Conservation (phyloP, 2,329 filamentous ascomycete genomes). For the Monilinia fructicola region DNA sequence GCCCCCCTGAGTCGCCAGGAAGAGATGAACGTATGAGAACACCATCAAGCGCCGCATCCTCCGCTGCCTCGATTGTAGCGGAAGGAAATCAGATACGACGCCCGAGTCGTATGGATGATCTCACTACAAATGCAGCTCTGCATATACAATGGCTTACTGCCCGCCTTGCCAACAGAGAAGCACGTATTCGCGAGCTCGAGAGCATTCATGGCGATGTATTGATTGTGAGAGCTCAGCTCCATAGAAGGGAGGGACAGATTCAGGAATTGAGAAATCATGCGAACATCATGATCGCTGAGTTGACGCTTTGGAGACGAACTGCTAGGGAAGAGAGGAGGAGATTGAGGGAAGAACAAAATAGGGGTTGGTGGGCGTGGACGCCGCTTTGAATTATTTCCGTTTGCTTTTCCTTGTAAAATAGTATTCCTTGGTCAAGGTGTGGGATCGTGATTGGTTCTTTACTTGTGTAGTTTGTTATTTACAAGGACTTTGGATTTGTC, state of each 20-base stretch:
- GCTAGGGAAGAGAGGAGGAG: not conserved
- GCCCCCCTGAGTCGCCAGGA: not conserved
- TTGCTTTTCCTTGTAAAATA: not conserved
- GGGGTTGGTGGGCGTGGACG: not conserved
- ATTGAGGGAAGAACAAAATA: too few relatives aligned
- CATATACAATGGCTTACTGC: constrained; percentile 19
- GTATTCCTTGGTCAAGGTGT: not conserved
- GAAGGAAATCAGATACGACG: not conserved
- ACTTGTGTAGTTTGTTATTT: not conserved
- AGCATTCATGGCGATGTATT: not conserved
- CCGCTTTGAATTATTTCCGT: not conserved
- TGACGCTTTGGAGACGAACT: not conserved
- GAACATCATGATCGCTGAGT: not conserved
- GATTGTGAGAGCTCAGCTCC: not conserved
- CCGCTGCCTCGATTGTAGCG: not conserved
- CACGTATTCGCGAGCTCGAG: not conserved
- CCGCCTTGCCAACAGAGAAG: not conserved
- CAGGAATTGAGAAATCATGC: not conserved
- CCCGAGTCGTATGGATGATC: not conserved
- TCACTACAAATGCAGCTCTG: constrained; percentile 2
- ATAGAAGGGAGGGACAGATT: constrained; percentile 8
- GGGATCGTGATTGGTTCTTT: not conserved
- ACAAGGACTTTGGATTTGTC: not conserved
- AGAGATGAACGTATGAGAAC: too few relatives aligned
- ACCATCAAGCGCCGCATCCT: not conserved